Percentiles rank a stretch among this genome's conserved stretches.
These are phyloP conservation scores for Protea cynaroides DNA, from an alignment of 164 flowering plant species.

Conservation along the genomic window DNA sequence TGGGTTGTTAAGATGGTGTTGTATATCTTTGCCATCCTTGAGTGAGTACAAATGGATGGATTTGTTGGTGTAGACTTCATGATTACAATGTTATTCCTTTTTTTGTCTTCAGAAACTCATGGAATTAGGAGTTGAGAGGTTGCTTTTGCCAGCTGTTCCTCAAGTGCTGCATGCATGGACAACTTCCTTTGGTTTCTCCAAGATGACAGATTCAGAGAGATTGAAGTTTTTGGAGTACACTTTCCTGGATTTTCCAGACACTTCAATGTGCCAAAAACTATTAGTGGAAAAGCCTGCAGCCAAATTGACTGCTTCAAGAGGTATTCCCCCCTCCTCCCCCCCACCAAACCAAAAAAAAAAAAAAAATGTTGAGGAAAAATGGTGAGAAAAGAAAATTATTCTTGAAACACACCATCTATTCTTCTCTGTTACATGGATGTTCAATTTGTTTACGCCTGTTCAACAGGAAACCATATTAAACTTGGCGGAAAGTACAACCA, in stretches of 20 bases:
- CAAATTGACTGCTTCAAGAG: conserved; percentile 5
- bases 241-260: conserved; percentile 69
- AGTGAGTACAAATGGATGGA: not conserved
- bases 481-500: not conserved
- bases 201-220: conserved; percentile 51
- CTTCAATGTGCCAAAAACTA: conserved; percentile 73
- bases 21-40: not conserved
- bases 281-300: conserved; percentile 19
- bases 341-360: not conserved
- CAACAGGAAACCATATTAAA: conserved; percentile 18
- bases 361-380: not conserved
- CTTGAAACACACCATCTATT: not conserved
- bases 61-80: not conserved
- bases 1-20: not conserved
- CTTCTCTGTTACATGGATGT: not conserved
- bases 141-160: conserved; percentile 74
- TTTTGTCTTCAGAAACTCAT: conserved; percentile 47
- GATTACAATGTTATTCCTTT: conserved; percentile 6
- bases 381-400: not conserved
- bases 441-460: not conserved
- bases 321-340: not conserved
- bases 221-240: conserved; percentile 39
- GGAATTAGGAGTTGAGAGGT: conserved; percentile 70
- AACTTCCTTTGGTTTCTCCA: conserved; percentile 64
- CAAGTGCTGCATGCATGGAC: conserved; percentile 65